Base-by-base conservation (phyloP, 2,329 filamentous ascomycete genomes). In the Fusarium sambucinum region DNA sequence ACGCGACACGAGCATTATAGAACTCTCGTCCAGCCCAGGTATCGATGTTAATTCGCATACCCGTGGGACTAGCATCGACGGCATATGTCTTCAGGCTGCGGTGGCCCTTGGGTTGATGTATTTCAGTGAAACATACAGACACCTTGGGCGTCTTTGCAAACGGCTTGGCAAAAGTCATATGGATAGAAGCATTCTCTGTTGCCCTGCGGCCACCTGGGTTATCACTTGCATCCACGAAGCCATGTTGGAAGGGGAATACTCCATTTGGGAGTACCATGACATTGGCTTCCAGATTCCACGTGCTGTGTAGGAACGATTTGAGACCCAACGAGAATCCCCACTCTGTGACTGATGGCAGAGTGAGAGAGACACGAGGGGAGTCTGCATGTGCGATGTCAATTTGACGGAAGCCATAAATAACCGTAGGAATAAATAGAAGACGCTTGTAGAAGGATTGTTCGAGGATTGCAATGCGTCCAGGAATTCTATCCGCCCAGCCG, bases 141-240 rank as follows among this genome's bases (percentile, higher is more conserved):
- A 37, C 33, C 33, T 37, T 37, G 17, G 33, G 33, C 0, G 17
- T 37, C 0, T 37, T 35, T 5, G 17, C 17, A 37, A 37, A n/a
- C n/a, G 17, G 17, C 6, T 37, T 37, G 17, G 33, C 9, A 11
- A 37, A 37, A 5, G 33, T 37, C 11, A 37, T 17, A 12, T 37
- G 33, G 6, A 37, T 12, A 0, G 33, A 37, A 2, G 33, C 33
- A 37, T 37, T 7, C 1, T 37, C 33, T 0, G 9, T n/a, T n/a
- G 33, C 17, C 2, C 12, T 37, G 5, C 17, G 17, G 0, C 17
- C 9, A 5, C 33, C 33, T 37, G 17, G 33, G 17, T 37, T 37
- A 4, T 37, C 10, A 11, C 33, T 37, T n/a, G 17, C 5, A n/a
- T 37, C 17, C 0, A 37, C 5, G 5, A 37, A 11, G 1, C 9